Conservation (phyloP, 2,329 filamentous ascomycete species). For the Claviceps humidiphila region DNA sequence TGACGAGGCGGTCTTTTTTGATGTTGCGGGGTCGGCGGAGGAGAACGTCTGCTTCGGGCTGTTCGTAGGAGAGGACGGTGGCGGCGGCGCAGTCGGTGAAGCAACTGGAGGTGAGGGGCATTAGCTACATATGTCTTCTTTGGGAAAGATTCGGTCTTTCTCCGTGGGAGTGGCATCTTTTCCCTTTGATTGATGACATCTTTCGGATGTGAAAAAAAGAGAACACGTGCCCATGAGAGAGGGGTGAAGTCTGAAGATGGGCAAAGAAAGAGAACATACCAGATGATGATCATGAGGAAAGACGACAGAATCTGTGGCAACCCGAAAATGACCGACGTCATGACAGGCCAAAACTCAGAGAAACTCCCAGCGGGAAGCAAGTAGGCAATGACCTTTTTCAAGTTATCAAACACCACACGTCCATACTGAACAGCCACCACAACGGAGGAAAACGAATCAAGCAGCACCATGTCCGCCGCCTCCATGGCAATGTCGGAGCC, state of each 20-base stretch:
- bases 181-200: no score
- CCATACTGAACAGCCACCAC: conserved; percentile 62
- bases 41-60: conserved; percentile 63
- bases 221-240: no score
- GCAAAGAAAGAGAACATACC: conserved; percentile 20
- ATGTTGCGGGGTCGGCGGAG: conserved; percentile 53
- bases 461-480: conserved; percentile 67
- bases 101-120: conserved; percentile 30
- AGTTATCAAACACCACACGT: conserved; percentile 64
- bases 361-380: conserved; percentile 62
- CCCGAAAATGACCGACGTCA: conserved; percentile 59
- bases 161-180: no score
- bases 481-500: conserved; percentile 76
- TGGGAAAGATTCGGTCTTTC: background rate
- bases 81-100: conserved; percentile 68
- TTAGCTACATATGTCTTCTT: background rate
- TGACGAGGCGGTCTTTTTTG: conserved; percentile 57
- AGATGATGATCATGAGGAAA: conserved; percentile 60
- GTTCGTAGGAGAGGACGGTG: conserved; percentile 62
- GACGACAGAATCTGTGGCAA: conserved; percentile 60
- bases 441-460: conserved; percentile 61
- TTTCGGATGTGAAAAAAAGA: no score
- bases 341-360: conserved; percentile 62
- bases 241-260: background rate
- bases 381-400: conserved; percentile 61